Percentiles rank a stretch among this genome's conserved stretches.
phyloP scores from a whole-genome alignment of 2,329 filamentous ascomycete species.

The Aspergillus oerlinghausenensis region DNA sequence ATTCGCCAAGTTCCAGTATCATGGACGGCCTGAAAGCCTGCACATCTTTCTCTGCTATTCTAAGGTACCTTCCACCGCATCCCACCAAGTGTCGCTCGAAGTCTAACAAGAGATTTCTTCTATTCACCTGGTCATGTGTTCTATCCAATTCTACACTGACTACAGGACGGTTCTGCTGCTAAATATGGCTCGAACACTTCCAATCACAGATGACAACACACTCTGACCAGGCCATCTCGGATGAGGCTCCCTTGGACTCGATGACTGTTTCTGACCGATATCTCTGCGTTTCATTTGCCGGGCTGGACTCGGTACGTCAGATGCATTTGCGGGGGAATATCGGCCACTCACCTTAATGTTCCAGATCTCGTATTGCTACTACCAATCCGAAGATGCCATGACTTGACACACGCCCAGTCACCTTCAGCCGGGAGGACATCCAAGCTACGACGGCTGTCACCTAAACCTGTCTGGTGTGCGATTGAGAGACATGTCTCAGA shows the following conservation, averaged over 20 bases:
- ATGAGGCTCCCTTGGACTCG: neutral
- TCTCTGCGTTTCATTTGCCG: neutral
- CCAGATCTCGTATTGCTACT: constrained; percentile 24
- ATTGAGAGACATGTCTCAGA: neutral
- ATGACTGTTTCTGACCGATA: neutral
- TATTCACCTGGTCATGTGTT: neutral
- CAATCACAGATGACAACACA: neutral
- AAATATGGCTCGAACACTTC: neutral
- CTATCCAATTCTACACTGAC: neutral
- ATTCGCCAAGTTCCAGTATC: constrained; percentile 16
- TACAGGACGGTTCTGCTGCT: neutral
- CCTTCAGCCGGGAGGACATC: neutral
- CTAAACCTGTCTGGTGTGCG: neutral
- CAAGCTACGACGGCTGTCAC: neutral
- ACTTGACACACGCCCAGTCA: neutral
- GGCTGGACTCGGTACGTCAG: neutral
- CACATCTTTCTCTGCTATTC: neutral
- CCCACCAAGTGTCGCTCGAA: neutral
- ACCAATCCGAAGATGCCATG: constrained; percentile 5
- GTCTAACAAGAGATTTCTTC: neutral
- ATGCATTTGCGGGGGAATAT: neutral
- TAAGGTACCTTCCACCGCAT: neutral
- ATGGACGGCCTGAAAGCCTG: neutral
- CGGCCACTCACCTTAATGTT: constrained; percentile 11
- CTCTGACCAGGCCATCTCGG: neutral